A percentile compares a stretch with the other conserved stretches of the same genome.
phyloP scores from a whole-genome alignment of 2,329 filamentous ascomycete genomes.

The Monosporascus sp. region DNA sequence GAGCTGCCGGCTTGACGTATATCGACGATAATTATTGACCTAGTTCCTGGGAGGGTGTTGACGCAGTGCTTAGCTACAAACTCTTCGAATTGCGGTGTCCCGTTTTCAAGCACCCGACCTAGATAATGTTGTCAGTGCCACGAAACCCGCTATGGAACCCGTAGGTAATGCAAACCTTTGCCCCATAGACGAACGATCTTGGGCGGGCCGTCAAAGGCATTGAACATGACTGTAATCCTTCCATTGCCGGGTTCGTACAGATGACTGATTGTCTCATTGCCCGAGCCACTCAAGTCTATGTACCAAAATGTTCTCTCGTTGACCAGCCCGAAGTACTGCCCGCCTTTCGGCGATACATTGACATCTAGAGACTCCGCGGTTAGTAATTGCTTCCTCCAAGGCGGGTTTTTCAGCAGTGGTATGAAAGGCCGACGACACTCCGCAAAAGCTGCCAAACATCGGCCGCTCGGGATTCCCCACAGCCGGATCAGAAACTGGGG shows the following conservation, averaged over 20 bases:
- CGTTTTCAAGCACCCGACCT: constrained; percentile 13
- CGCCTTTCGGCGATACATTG: constrained; percentile 73
- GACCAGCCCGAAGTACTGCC: constrained; percentile 37
- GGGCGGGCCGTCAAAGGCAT: constrained; percentile 33
- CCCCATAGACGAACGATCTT: constrained; percentile 35
- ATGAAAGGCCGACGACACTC: too few relatives aligned
- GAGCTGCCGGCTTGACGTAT: constrained; percentile 34
- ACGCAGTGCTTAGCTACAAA: constrained; percentile 18
- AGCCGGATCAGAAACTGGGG: not conserved
- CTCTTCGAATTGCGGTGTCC: not conserved
- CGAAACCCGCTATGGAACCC: constrained; percentile 29
- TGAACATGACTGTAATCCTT: constrained; percentile 70
- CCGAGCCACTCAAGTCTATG: constrained; percentile 69
- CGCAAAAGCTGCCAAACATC: not conserved
- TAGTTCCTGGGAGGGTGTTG: constrained; percentile 22
- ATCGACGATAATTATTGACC: constrained; percentile 33
- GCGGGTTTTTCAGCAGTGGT: not conserved
- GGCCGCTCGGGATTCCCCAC: not conserved
- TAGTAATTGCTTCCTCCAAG: not conserved
- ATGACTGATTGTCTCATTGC: constrained; percentile 71
- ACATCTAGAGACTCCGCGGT: constrained; percentile 38
- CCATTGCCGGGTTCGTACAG: constrained; percentile 64
- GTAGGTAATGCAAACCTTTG: constrained; percentile 16
- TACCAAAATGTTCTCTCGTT: constrained; percentile 43
- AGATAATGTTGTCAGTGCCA: constrained; percentile 29